Base-by-base conservation (phyloP, 2,329 filamentous ascomycete species). In the Microcyclospora pomicola region DNA sequence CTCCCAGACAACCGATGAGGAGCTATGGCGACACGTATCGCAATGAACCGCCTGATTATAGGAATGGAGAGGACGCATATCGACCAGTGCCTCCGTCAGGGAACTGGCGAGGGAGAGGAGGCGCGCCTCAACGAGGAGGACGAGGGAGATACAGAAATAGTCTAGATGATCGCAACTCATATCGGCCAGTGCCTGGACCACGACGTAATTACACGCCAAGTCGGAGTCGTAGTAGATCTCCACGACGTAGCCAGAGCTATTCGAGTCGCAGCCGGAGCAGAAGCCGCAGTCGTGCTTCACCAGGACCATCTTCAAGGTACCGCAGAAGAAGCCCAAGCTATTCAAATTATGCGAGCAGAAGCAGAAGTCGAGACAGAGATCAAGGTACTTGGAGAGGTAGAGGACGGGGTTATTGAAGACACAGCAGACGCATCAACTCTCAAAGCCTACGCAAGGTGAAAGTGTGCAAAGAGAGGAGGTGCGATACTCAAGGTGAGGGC, bases 1-100 rank as follows among this genome's bases (percentile, higher is more conserved):
- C 87, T 12, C 84, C 84, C 1, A 73, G 73, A 5, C 75, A 80
- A 36, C 73, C 4, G 7, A 7, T 24, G 19, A 24, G 19, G 19
- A 24, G 19, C 19, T 24, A 24, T 24, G 19, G 19, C 19, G 19
- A 24, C 19, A 5, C 19, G 7, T 24, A 24, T 24, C 19, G 19
- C 19, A 24, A 24, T 24, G 19, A 5, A 24, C 19, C 19, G 19
- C 7, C 19, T 24, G 19, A 24, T 4, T 24, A 24, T 24, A 24
- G 19, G 19, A 24, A 31, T 13, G 34, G 27, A 27, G 5, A 51
- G 50, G 12, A 49, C 50, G 35, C 59, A 12, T 40, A 35, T 35
- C 33, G 38, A 24, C 49, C 47, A 16, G 48, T 46, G 6, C 49
- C 52, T 45, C 42, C 53, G 51, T 43, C 51, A 33, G 40, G 34